Evolutionary conservation across 352 stramenopile genomes (phyloP).

Genomic region (Phytopythium sindhum): DNA sequence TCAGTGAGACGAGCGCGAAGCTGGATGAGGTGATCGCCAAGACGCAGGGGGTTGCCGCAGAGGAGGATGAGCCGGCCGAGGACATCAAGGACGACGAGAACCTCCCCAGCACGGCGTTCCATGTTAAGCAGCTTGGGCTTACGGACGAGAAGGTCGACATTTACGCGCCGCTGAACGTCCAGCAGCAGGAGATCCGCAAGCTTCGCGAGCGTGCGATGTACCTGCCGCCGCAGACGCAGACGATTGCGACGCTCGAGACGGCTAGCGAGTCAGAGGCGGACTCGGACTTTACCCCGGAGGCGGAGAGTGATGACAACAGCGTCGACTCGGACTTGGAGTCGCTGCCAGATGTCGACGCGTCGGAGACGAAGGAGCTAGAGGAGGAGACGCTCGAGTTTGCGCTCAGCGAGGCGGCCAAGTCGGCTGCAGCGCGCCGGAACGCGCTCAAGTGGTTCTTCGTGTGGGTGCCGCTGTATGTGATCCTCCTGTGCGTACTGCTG

Average conservation of each 20-base stretch:
- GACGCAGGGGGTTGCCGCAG: slow-evolving; percentile 11
- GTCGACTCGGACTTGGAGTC: slow-evolving; percentile 37
- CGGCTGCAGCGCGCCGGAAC: slow-evolving; percentile 15
- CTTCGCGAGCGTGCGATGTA: slow-evolving; percentile 56
- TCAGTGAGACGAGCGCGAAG: slow-evolving; percentile 21
- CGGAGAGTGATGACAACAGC: slow-evolving; percentile 24
- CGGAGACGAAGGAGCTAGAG: slow-evolving; percentile 36
- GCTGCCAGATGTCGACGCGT: slow-evolving; percentile 42
- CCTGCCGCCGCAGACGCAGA: slow-evolving; percentile 25
- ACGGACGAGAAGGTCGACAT: slow-evolving; percentile 75
- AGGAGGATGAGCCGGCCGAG: slow-evolving; percentile 8
- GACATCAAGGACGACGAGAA: slow-evolving; percentile 23
- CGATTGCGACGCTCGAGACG: slow-evolving; percentile 28
- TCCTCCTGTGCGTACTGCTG: slow-evolving; percentile 35
- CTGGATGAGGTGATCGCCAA: slow-evolving; percentile 13
- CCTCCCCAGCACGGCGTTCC: slow-evolving; percentile 68
- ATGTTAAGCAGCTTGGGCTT: slow-evolving; percentile 74
- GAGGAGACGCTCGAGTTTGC: slow-evolving; percentile 41
- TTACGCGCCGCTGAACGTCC: slow-evolving; percentile 59
- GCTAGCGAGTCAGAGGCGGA: slow-evolving; percentile 54
- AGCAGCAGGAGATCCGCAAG: slow-evolving; percentile 62
- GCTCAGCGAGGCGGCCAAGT: slow-evolving; percentile 18
- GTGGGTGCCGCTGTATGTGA: slow-evolving; percentile 29
- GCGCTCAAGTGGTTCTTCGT: slow-evolving; percentile 28
- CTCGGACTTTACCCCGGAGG: slow-evolving; percentile 51